Evolutionary conservation across 2,329 filamentous ascomycete genomes (phyloP), one percentile per base, ranked within the genome.

Genomic region (Exophiala sideris): DNA sequence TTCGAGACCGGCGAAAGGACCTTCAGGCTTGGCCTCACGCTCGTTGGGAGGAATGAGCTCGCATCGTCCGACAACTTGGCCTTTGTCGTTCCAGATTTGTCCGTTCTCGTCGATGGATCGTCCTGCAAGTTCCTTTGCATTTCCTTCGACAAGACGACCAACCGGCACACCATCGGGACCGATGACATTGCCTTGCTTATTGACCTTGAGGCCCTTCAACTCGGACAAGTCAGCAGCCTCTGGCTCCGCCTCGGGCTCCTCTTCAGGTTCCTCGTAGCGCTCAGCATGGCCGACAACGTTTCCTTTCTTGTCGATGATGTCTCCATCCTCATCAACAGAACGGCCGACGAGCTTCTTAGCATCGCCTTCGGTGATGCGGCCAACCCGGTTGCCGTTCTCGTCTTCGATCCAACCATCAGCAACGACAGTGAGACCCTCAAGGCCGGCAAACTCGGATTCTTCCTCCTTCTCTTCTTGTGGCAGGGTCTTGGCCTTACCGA

Each of bases 281-380:
- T 76, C 73, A 50, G 80, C 82, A 47, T 81, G 79, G 8, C 80
- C 82, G 67, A 84, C 78, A 50, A 81, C 78, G 60, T 83, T 84
- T 60, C 82, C 82, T 61, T 78, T 79, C 61, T 81, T 81, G 68
- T 84, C 82, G 52, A 83, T 73, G 48, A 85, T 78, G 60, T 84
- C 82, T 53, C 82, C 82, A 64, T 85, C 82, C 59, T 84, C 80
- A 58, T 84, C 82, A 40, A 85, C 81, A 42, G 76, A 72, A 52
- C 81, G 74, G 45, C 82, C 81, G 48, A 83, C 68, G 24, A 85
- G 75, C 55, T 81, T 80, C 73, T 83, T 82, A 10, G 78, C 66
- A 56, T 84, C 81, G 44, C 81, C 81, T 61, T 84, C 79, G 14
- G 79, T 71, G 38, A 85, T 73, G 48, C 74, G 67, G 45, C 81